Conservation (phyloP, 1,139 yeast species). For the Suhomyces panamericanus region DNA sequence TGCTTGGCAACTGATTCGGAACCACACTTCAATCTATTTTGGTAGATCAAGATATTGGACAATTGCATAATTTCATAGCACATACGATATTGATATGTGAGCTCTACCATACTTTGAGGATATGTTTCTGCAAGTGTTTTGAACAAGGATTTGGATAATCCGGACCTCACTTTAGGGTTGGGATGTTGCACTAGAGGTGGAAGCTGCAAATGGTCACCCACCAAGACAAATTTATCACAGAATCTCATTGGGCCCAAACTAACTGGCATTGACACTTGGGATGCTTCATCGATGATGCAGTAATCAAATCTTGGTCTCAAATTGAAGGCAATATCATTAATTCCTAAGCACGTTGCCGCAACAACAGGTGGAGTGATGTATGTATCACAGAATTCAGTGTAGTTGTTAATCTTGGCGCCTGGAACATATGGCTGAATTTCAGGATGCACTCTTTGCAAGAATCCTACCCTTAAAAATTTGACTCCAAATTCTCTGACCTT, state of each 20-base stretch:
- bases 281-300: slow-evolving; percentile 95
- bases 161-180: slow-evolving; percentile 53
- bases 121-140: slow-evolving; percentile 66
- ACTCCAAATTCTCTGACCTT: slow-evolving; percentile 55
- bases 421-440: slow-evolving; percentile 59
- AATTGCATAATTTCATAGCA: slow-evolving; percentile 82
- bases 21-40: slow-evolving; percentile 77
- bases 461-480: slow-evolving; percentile 61
- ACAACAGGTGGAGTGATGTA: slow-evolving; percentile 69
- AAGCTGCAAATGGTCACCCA: slow-evolving; percentile 92
- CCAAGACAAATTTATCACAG: slow-evolving; percentile 78
- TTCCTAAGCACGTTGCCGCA: slow-evolving; percentile 86
- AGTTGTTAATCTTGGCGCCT: slow-evolving; percentile 38
- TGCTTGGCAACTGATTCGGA: slow-evolving; percentile 60
- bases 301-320: slow-evolving; percentile 71
- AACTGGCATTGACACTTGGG: slow-evolving; percentile 89
- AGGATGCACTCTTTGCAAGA: slow-evolving; percentile 58
- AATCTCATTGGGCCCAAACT: slow-evolving; percentile 83
- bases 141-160: slow-evolving; percentile 79
- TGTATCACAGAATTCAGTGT: slow-evolving; percentile 43
- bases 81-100: slow-evolving; percentile 90
- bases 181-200: slow-evolving; percentile 79
- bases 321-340: slow-evolving; percentile 61
- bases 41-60: slow-evolving; percentile 77
- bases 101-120: slow-evolving; percentile 70